These are phyloP conservation scores for Dentipellis fragilis DNA, from an alignment of 768 basidiomycete species.

Conservation along the genomic window DNA sequence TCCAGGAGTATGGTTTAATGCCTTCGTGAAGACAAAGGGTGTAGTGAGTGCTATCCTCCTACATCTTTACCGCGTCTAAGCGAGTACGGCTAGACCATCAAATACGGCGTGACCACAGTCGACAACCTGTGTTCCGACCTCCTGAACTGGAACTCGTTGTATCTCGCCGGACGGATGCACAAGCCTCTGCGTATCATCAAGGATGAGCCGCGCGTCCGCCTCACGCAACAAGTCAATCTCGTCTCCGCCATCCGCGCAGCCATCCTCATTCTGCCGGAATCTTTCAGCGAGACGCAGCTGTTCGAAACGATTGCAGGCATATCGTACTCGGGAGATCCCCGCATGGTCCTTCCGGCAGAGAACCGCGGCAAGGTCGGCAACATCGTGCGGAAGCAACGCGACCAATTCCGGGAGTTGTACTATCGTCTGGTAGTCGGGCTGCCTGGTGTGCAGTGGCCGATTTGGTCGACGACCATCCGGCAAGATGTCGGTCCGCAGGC, in stretches of 20 bases:
- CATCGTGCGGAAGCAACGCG: conserved; percentile 75
- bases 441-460: conserved; percentile 71
- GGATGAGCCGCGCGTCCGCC: conserved; percentile 84
- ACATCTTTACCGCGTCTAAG: background rate
- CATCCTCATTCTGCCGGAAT: conserved; percentile 74
- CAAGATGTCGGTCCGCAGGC: conserved; percentile 69
- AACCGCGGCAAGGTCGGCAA: conserved; percentile 92
- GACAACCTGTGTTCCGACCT: conserved; percentile 85
- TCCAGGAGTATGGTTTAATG: conserved; percentile 95
- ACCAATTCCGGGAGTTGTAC: conserved; percentile 85
- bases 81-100: conserved; percentile 55
- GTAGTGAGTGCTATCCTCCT: conserved; percentile 46
- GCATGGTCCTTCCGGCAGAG: conserved; percentile 92
- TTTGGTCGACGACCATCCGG: conserved; percentile 39
- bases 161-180: conserved; percentile 93
- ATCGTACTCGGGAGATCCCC: conserved; percentile 81
- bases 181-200: conserved; percentile 92
- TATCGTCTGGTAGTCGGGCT: conserved; percentile 66
- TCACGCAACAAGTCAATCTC: conserved; percentile 91
- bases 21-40: conserved; percentile 75
- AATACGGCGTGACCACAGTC: conserved; percentile 92
- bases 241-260: conserved; percentile 85
- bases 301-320: conserved; percentile 82
- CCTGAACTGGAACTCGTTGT: conserved; percentile 86
- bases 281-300: conserved; percentile 73